Conservation (phyloP, 176 grass and related monocot species). For the Aegilops bicornis region DNA sequence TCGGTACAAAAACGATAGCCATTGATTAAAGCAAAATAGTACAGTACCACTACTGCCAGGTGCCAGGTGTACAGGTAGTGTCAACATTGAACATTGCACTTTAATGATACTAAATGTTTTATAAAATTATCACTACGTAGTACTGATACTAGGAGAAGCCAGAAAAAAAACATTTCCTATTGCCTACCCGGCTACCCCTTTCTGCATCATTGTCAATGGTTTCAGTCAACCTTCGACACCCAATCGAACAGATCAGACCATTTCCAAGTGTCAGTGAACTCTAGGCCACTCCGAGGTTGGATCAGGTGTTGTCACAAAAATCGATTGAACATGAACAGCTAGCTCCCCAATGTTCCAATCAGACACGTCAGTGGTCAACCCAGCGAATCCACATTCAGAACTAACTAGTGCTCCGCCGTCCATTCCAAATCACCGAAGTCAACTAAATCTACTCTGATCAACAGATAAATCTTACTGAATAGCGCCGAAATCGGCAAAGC, state of each 20-base stretch:
- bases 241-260: not conserved
- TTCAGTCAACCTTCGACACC: not conserved
- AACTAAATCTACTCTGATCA: not conserved
- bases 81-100: not conserved
- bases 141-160: not conserved
- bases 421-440: conserved; percentile 3
- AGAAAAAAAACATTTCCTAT: not conserved
- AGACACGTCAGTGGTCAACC: not conserved
- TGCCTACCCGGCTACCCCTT: not conserved
- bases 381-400: not conserved
- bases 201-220: not conserved
- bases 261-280: not conserved
- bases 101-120: not conserved
- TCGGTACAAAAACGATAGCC: not conserved
- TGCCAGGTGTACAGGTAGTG: not conserved
- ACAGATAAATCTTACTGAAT: not conserved
- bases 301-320: not conserved
- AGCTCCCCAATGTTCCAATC: not conserved
- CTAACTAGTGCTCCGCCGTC: not conserved
- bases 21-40: not conserved
- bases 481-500: not conserved
- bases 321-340: not conserved
- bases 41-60: not conserved
- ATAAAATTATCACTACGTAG: not conserved
- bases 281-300: not conserved